Percentiles rank a stretch among this genome's conserved stretches.
Conservation (phyloP, 345 rosid genomes). For the Corymbia maculata region DNA sequence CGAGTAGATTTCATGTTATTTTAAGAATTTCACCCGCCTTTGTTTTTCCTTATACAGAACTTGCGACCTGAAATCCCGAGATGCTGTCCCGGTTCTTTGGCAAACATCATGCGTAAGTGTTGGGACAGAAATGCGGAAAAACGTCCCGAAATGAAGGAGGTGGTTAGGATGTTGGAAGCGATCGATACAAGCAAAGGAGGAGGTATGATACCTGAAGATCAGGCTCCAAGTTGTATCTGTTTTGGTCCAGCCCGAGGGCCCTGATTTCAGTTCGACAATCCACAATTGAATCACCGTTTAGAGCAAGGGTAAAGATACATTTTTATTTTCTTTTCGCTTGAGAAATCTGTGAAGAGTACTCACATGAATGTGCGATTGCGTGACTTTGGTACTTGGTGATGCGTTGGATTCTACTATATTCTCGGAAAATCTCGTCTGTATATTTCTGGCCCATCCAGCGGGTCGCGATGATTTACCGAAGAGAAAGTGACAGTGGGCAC, state of each 20-base stretch:
- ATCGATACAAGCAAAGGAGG: conserved; percentile 87
- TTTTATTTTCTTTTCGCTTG: background rate
- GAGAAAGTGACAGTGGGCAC: background rate
- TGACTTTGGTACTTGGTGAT: background rate
- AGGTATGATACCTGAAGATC: conserved; percentile 93
- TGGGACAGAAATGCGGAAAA: conserved; percentile 74
- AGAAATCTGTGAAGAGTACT: background rate
- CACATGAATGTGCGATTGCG: background rate
- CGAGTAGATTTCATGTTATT: background rate
- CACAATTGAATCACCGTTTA: background rate
- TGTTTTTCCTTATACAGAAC: conserved; percentile 36
- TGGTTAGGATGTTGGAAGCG: conserved; percentile 70
- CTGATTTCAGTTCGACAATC: conserved; percentile 1
- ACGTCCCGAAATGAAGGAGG: conserved; percentile 84
- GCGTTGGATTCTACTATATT: background rate
- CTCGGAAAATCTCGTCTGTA: background rate
- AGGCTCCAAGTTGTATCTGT: conserved; percentile 57
- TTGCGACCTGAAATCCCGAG: conserved; percentile 82
- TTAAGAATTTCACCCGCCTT: background rate
- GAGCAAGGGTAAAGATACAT: background rate
- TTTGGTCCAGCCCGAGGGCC: conserved; percentile 75
- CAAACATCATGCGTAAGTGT: conserved; percentile 68
- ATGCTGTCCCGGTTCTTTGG: conserved; percentile 70
- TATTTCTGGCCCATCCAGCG: background rate
- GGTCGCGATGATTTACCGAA: background rate